Base-by-base conservation (phyloP, 2,329 filamentous ascomycete genomes). In the Epichloe hybrida region DNA sequence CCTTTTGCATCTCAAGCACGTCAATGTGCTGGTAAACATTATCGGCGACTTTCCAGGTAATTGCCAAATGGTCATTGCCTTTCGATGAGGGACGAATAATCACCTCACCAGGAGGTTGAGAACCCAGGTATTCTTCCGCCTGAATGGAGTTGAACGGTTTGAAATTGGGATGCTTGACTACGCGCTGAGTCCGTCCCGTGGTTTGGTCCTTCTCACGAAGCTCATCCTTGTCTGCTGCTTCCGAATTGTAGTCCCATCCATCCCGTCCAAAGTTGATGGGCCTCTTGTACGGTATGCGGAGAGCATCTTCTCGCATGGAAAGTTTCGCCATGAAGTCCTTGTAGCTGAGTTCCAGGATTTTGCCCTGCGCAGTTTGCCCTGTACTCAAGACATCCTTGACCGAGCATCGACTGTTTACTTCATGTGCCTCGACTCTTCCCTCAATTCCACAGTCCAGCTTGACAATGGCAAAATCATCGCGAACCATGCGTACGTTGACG, bases 1-100 rank as follows among this genome's bases (percentile, higher is more conserved):
- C 88, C 69, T 98, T 98, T 67, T 95, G 88, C 62, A 98, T 76
- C 69, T 98, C 93, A 39, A 98, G 77, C 36, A 98, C 91, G 67
- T 98, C 93, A 56, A 98, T 88, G 66, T 98, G 93, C 69, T 98
- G 90, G 66, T 90, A 98, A n/a, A 97, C 83, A 53, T 86, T 85
- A 64, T 97, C 89, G 1, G 88, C 85, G 13, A 98, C 90, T 72
- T 98, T 98, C 93, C 93, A 98, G 0, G 93, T 98, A 45, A 98
- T 82, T 7, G 91, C 89, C 50, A 98, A 75, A 71, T 98, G 93
- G 65, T 98, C 93, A 52, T 88, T 86, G 43, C 93, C 93, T 66
- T 95, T 95, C 31, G 89, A 95, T 1, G 89, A 96, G 3, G 93
- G 91, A 43, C 93, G 84, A 62, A 98, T 96, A 54, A 98, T 88